These are phyloP conservation scores for Penicillium palitans DNA, from an alignment of 2,329 filamentous ascomycete genomes.

Conservation along the genomic window DNA sequence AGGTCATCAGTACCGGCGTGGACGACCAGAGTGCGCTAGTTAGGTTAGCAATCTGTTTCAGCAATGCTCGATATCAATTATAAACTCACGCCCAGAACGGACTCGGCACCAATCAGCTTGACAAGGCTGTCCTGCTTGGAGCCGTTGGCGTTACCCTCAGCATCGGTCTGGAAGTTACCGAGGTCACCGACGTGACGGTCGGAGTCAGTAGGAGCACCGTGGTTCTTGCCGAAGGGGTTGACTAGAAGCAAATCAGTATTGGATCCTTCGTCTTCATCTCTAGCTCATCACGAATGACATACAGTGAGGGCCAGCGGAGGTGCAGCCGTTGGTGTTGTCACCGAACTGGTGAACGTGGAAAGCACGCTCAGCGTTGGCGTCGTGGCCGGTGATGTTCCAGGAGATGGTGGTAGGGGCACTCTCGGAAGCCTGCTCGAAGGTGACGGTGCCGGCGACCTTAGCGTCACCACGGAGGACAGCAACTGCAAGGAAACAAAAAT, in stretches of 20 bases:
- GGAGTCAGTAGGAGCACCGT: conserved; percentile 81
- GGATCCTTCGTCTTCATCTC: neutral
- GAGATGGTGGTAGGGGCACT: conserved; percentile 77
- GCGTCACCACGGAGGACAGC: conserved; percentile 97
- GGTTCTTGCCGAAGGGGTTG: conserved; percentile 91
- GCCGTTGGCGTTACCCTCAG: conserved; percentile 84
- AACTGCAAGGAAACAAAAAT: conserved; percentile 56
- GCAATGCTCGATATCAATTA: neutral
- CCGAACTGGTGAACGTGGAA: conserved; percentile 99
- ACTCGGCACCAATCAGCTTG: conserved; percentile 95
- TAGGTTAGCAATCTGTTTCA: conserved; percentile 14
- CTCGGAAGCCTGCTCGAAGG: conserved; percentile 91
- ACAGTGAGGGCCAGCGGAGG: conserved; percentile 97
- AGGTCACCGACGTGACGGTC: conserved; percentile 95
- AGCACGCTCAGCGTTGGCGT: conserved; percentile 92
- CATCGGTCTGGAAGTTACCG: conserved; percentile 95
- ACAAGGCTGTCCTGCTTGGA: conserved; percentile 75
- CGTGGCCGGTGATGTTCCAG: conserved; percentile 90
- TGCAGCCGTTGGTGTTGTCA: conserved; percentile 99
- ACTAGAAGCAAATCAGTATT: conserved; percentile 54
- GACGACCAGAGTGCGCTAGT: conserved; percentile 86
- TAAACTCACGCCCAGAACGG: conserved; percentile 78
- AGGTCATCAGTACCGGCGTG: conserved; percentile 97
- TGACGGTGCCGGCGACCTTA: conserved; percentile 88
- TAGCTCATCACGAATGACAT: conserved; percentile 42